Conservation (phyloP, 164 flowering plant genomes). For the Sextonia rubra region DNA sequence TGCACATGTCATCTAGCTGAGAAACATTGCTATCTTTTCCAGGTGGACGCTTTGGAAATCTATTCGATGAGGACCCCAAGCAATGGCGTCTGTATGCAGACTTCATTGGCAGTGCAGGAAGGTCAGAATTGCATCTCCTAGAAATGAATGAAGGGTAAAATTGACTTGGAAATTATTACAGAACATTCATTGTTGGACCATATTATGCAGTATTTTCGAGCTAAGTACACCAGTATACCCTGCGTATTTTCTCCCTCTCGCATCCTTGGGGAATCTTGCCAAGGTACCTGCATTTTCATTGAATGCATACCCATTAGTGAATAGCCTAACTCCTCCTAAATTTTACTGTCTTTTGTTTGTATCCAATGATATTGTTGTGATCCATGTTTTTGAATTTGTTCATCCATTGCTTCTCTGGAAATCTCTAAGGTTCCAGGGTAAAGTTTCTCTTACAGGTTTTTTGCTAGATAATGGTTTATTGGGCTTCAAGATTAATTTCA, state of each 20-base stretch:
- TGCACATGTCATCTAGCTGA: constrained; percentile 19
- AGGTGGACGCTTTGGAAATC: constrained; percentile 91
- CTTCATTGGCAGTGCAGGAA: constrained; percentile 95
- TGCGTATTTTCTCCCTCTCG: constrained; percentile 75
- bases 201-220: constrained; percentile 80
- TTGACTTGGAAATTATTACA: constrained; percentile 7
- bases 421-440: no score
- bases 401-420: neutral
- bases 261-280: constrained; percentile 91
- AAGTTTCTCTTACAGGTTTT: no score
- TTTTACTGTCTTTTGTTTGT: neutral
- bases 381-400: neutral
- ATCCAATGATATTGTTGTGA: neutral
- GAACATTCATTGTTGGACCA: constrained; percentile 4
- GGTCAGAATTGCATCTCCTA: constrained; percentile 37
- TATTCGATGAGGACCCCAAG: constrained; percentile 93
- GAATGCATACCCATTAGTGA: neutral
- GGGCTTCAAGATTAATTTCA: no score
- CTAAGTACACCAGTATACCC: constrained; percentile 79
- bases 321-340: neutral
- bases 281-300: constrained; percentile 46
- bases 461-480: no score
- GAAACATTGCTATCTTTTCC: constrained; percentile 27
- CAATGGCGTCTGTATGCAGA: constrained; percentile 99
- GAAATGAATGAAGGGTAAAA: neutral